Base-by-base conservation (phyloP, 2,329 filamentous ascomycete genomes). In the Fusarium abutilonis region DNA sequence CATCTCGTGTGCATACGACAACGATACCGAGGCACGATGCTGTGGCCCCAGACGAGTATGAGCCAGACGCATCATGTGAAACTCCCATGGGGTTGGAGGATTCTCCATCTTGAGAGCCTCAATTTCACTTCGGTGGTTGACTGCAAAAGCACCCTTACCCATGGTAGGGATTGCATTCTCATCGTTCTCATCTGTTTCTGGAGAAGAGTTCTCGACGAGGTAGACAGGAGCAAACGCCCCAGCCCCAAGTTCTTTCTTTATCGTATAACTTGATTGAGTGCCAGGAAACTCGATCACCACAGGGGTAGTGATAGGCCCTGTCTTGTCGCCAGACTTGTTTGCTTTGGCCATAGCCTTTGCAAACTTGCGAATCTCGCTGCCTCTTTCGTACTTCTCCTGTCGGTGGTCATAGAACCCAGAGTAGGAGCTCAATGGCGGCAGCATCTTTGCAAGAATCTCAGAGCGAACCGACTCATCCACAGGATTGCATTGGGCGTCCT, bases 211-310 rank as follows among this genome's bases (percentile, higher is more conserved):
- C 72, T 97, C 92, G 8, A 93, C 89, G 1, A 99, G 85, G 73
- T 97, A 99, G 3, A 99, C 95, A 0, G 95, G 94, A 1, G 94
- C 95, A 76, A 96, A 99, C 1, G 95, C 95, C 9, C 95, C 95
- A 26, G 93, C 91, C 1, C 95, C 95, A 11, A 99, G 86, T 74
- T 98, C 93, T 45, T 89, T 87, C 72, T 90, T 92, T 53, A 98
- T 77, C 1, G 86, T 89, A 75, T 97, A 99, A 38, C 83, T 84
- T 35, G 87, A 82, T 19, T 83, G 78, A 3, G 85, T 82, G 35
- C 86, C 86, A 0, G 86, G 82, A 58, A 97, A 91, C 38, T 86
- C 80, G 19, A 98, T 81, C 4, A 84, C 80, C 0, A 91, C 87
- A 0, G 87, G 83, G 39, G 85, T 79, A 1, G 83, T 77, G 3